Conservation (phyloP, 441 rosid genomes). For the Isatis lusitanica region DNA sequence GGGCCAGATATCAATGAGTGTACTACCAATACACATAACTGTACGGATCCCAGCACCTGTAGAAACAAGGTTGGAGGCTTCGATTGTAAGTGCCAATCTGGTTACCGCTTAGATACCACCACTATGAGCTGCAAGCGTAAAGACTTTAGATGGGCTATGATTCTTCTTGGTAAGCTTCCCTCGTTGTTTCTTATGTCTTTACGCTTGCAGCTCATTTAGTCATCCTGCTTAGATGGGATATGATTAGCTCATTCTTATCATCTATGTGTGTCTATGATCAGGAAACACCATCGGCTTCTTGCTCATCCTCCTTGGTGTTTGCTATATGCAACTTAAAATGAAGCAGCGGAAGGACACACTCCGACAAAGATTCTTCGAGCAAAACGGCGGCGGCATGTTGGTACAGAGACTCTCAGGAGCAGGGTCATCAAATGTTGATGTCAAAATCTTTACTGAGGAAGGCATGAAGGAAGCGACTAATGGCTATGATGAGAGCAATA, state of each 20-base stretch:
- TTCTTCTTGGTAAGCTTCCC: background rate
- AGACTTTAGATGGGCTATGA: fast-evolving
- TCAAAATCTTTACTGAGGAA: constrained; percentile 21
- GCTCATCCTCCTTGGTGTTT: background rate
- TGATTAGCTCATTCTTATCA: background rate
- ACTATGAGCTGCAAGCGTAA: background rate
- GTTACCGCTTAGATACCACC: background rate
- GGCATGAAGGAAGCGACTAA: constrained; percentile 10
- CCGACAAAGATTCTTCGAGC: constrained; percentile 10
- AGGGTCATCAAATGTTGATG: constrained; percentile 1
- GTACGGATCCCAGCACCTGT: background rate
- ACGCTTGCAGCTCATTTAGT: too few species aligned
- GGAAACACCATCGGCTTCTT: constrained; percentile 26
- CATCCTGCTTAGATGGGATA: background rate
- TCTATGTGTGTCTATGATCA: background rate
- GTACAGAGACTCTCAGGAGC: constrained; percentile 11
- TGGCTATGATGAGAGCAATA: constrained; percentile 24
- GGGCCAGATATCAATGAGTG: constrained; percentile 18
- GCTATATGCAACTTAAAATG: background rate
- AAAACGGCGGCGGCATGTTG: constrained; percentile 25
- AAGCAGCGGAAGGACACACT: background rate
- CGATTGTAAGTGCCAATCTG: background rate
- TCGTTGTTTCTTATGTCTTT: background rate
- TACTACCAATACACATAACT: background rate
- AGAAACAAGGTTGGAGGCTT: background rate